Percentiles rank a stretch among this genome's conserved stretches.
These are phyloP conservation scores for Cordyceps farinosa DNA, from an alignment of 2,329 filamentous ascomycete genomes.

Conservation along the genomic window DNA sequence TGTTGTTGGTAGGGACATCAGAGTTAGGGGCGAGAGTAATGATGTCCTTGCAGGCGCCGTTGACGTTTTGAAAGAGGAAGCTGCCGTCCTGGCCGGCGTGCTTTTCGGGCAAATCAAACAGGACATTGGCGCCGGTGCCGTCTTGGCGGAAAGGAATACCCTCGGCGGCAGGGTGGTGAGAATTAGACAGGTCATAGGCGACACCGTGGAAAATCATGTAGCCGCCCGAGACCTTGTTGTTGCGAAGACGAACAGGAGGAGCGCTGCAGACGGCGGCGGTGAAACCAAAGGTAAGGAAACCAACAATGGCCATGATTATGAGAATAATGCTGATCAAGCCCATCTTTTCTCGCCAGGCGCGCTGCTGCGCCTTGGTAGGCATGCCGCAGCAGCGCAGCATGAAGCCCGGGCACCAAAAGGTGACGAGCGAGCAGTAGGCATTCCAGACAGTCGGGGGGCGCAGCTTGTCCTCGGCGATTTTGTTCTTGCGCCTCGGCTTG, in stretches of 20 bases:
- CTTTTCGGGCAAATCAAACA: constrained; percentile 80
- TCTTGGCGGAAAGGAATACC: constrained; percentile 62
- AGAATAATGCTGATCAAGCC: constrained; percentile 92
- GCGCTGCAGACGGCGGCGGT: constrained; percentile 79
- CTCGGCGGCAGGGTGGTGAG: constrained; percentile 73
- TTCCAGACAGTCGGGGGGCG: constrained; percentile 88
- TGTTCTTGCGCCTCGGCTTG: constrained; percentile 48
- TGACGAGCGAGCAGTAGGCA: constrained; percentile 88
- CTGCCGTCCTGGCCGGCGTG: constrained; percentile 89
- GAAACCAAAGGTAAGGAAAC: constrained; percentile 96
- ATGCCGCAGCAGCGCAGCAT: constrained; percentile 82
- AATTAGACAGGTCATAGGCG: constrained; percentile 78
- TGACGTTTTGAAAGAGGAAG: constrained; percentile 98
- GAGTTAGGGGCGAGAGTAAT: constrained; percentile 71
- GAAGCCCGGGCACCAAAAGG: constrained; percentile 90
- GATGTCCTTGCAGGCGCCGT: constrained; percentile 89
- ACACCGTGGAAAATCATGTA: constrained; percentile 97
- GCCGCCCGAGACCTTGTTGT: constrained; percentile 75
- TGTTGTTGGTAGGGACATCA: constrained; percentile 71
- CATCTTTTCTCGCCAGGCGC: constrained; percentile 98
- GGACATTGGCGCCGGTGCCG: constrained; percentile 64
- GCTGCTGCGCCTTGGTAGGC: constrained; percentile 77
- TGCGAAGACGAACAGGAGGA: constrained; percentile 67
- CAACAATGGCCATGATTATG: constrained; percentile 80
- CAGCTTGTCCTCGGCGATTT: constrained; percentile 58